phyloP scores from a whole-genome alignment of 1,139 yeast genomes.

The Schwanniomyces etchellsii region DNA sequence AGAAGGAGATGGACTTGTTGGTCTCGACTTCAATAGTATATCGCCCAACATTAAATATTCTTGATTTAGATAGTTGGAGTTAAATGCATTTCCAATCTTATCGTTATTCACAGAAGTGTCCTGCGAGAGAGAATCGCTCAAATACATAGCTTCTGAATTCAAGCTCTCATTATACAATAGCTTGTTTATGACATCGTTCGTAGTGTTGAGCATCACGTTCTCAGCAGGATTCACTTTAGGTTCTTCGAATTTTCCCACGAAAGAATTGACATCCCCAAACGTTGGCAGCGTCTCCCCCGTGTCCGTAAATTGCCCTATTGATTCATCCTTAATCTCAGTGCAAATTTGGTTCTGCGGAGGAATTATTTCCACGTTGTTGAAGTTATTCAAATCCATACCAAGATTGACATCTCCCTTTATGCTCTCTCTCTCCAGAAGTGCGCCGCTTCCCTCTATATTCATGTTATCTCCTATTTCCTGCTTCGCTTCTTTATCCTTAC shows the following conservation, averaged over 20 bases:
- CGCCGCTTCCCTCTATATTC: neutral
- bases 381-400: neutral
- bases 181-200: slow-evolving; percentile 34
- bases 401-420: neutral
- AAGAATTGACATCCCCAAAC: neutral
- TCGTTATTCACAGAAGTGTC: neutral
- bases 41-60: slow-evolving; percentile 59
- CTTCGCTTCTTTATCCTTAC: slow-evolving; percentile 5
- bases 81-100: slow-evolving; percentile 15
- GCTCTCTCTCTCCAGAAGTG: neutral
- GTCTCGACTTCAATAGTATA: slow-evolving; percentile 43
- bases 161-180: slow-evolving; percentile 12
- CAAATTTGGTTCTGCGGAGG: neutral
- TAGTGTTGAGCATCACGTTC: slow-evolving; percentile 28
- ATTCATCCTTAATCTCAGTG: neutral
- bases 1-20: slow-evolving; percentile 45
- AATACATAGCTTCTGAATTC: slow-evolving; percentile 14
- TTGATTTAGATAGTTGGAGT: slow-evolving; percentile 43
- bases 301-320: neutral
- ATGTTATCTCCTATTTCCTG: slow-evolving; percentile 2
- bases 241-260: neutral
- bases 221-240: neutral
- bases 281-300: neutral
- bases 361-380: neutral
- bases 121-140: slow-evolving; percentile 11